Conservation (phyloP, 495 filamentous ascomycete species). For the Hypoxylon subgilvum region DNA sequence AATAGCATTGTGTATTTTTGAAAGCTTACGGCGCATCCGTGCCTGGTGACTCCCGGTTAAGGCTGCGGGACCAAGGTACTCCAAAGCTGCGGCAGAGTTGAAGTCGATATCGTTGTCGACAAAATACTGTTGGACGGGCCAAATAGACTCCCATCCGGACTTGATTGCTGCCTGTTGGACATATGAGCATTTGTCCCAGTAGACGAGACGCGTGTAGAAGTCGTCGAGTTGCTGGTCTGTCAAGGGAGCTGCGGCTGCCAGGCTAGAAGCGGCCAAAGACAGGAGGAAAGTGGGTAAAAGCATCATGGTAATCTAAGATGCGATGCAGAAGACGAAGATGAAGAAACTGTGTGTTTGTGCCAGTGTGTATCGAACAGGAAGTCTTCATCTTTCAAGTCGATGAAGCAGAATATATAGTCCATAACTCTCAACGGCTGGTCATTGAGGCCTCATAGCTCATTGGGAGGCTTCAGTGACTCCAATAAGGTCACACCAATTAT, state of each 20-base stretch:
- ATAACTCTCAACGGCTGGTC: background rate
- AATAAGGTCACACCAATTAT: too few relatives aligned
- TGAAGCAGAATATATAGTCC: background rate
- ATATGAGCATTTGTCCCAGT: background rate
- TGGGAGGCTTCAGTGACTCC: too few relatives aligned
- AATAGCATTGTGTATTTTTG: background rate
- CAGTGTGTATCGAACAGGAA: background rate
- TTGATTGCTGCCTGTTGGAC: background rate
- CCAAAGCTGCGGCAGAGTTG: constrained; percentile 2
- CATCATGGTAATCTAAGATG: background rate
- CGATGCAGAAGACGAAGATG: background rate
- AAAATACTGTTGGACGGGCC: constrained; percentile 5
- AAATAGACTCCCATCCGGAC: constrained; percentile 4
- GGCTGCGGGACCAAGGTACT: background rate
- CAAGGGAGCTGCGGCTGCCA: background rate
- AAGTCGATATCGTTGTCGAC: constrained; percentile 1
- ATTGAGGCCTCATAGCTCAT: background rate
- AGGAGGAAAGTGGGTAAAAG: background rate
- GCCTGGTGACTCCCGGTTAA: background rate
- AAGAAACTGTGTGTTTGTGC: background rate
- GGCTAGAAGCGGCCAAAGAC: background rate
- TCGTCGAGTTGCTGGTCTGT: background rate
- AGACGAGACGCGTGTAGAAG: constrained; percentile 1
- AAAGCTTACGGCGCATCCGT: background rate
- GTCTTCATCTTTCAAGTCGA: background rate